These are phyloP conservation scores for Endotrypanum monterogeii DNA, from an alignment of 208 protist species.

Conservation along the genomic window DNA sequence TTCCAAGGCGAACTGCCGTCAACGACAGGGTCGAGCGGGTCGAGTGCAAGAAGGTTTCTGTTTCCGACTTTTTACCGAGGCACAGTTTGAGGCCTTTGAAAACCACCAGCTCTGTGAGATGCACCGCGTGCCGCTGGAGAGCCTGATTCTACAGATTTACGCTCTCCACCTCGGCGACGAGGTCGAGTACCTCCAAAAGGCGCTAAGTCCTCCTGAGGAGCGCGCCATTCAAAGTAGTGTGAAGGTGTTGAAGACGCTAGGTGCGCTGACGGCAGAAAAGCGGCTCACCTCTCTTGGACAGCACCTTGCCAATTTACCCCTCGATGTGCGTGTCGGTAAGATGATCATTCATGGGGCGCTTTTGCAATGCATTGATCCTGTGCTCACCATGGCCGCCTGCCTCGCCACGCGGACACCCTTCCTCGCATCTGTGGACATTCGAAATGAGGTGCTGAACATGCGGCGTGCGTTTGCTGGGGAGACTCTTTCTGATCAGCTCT, in stretches of 20 bases:
- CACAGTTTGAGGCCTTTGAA: conserved; percentile 78
- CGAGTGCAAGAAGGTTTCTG: conserved; percentile 95
- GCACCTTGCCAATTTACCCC: conserved; percentile 91
- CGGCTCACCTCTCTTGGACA: conserved; percentile 91
- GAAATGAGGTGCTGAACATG: conserved; percentile 81
- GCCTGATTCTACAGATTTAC: conserved; percentile 95
- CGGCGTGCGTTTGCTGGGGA: conserved; percentile 71
- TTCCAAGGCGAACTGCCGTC: conserved; percentile 93
- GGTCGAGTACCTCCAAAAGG: conserved; percentile 89
- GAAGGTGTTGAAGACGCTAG: conserved; percentile 80
- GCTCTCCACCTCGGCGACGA: conserved; percentile 86
- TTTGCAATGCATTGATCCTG: conserved; percentile 95
- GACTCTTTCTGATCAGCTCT: conserved; percentile 88
- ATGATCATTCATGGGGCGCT: conserved; percentile 96
- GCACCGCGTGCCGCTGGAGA: conserved; percentile 94
- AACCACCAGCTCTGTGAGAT: conserved; percentile 96
- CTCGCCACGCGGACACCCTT: conserved; percentile 90
- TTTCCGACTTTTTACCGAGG: conserved; percentile 94
- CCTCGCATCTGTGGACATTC: conserved; percentile 89
- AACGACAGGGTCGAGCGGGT: conserved; percentile 96
- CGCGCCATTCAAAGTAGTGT: conserved; percentile 84
- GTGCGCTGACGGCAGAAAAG: conserved; percentile 83
- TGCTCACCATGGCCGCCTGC: conserved; percentile 96
- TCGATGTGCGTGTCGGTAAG: conserved; percentile 93
- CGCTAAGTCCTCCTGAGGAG: conserved; percentile 83